These are phyloP conservation scores for Neurospora sp. DNA, from an alignment of 495 filamentous ascomycete species.

Conservation along the genomic window DNA sequence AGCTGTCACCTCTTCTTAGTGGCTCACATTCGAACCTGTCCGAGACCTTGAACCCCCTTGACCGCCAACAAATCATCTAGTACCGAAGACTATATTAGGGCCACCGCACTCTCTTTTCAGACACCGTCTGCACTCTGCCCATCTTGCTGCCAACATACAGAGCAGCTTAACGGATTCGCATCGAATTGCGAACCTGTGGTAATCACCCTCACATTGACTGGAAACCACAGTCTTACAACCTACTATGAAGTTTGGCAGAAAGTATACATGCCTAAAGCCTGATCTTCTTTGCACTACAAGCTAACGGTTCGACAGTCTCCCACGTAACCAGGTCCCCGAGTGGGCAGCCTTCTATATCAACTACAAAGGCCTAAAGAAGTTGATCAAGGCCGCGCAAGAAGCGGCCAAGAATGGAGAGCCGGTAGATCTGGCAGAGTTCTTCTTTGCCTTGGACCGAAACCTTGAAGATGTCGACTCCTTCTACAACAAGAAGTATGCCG, in stretches of 20 bases:
- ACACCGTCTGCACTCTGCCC: background rate
- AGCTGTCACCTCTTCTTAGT: background rate
- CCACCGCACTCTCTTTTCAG: background rate
- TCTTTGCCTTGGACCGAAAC: conserved; percentile 89
- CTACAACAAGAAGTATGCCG: conserved; percentile 88
- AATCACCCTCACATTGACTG: background rate
- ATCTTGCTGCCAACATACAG: background rate
- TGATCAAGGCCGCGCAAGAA: conserved; percentile 68
- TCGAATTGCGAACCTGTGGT: background rate
- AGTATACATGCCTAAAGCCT: conserved; percentile 27
- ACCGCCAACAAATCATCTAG: background rate
- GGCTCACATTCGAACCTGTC: background rate
- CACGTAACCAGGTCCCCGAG: conserved; percentile 92
- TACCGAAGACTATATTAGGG: background rate
- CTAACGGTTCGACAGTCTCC: conserved; percentile 45
- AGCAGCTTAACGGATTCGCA: background rate
- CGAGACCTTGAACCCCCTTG: background rate
- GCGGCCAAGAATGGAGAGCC: conserved; percentile 56
- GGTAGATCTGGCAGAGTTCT: conserved; percentile 82
- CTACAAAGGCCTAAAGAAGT: conserved; percentile 91
- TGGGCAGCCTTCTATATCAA: conserved; percentile 91
- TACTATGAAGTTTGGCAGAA: conserved; percentile 74
- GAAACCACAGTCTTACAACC: conserved; percentile 1
- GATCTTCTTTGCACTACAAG: background rate
- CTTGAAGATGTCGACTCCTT: conserved; percentile 91